A percentile compares a stretch with the other conserved stretches of the same genome.
Conservation (phyloP, 2,329 filamentous ascomycete species). For the Aspergillus udagawae region DNA sequence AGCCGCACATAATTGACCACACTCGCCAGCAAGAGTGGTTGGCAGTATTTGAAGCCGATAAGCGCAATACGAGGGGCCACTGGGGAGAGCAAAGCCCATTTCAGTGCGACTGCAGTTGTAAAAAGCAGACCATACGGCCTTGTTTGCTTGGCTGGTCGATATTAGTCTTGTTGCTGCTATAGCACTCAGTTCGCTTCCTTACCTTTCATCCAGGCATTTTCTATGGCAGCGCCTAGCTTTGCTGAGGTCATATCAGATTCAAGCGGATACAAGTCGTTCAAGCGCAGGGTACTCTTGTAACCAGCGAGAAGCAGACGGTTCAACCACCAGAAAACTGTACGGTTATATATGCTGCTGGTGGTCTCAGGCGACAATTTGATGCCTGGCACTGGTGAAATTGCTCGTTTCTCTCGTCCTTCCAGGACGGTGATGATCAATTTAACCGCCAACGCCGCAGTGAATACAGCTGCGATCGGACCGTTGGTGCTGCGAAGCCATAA, state of each 20-base stretch:
- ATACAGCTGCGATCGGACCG: slow-evolving; percentile 29
- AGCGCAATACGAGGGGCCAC: too few species aligned
- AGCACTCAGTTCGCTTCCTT: not conserved
- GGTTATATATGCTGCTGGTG: slow-evolving; percentile 23
- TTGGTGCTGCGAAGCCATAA: slow-evolving; percentile 26
- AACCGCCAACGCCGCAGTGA: slow-evolving; percentile 34
- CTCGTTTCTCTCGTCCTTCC: slow-evolving; percentile 42
- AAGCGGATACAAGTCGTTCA: slow-evolving; percentile 16
- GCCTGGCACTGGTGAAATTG: slow-evolving; percentile 12
- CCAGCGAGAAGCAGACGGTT: slow-evolving; percentile 26
- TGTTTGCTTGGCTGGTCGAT: too few species aligned
- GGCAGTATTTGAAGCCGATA: too few species aligned
- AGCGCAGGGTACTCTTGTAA: slow-evolving; percentile 15
- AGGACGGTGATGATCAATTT: slow-evolving; percentile 41
- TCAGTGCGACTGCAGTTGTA: too few species aligned
- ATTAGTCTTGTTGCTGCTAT: too few species aligned
- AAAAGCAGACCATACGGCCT: too few species aligned
- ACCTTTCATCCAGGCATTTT: not conserved
- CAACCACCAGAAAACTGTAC: slow-evolving; percentile 35
- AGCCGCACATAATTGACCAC: slow-evolving; percentile 16
- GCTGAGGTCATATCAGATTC: not conserved
- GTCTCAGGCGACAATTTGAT: slow-evolving; percentile 16
- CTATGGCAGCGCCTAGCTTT: not conserved
- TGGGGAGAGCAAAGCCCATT: too few species aligned
- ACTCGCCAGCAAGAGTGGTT: too few species aligned